These are phyloP conservation scores for Lachancea thermotolerans DNA, from an alignment of 805 yeast genomes.

Conservation along the genomic window DNA sequence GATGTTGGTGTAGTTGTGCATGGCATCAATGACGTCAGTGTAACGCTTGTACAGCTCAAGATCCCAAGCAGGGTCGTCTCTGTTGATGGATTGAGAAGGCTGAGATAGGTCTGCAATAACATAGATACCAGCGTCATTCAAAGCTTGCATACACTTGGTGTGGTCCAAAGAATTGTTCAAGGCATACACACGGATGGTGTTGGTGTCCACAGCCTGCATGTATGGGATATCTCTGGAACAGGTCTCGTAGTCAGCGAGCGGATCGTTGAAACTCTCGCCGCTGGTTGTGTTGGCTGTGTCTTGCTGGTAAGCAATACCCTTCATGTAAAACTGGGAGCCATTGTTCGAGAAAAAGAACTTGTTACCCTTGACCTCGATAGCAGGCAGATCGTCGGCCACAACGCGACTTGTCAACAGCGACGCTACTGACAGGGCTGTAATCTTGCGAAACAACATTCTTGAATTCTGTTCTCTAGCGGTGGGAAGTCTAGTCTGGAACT, in stretches of 20 bases:
- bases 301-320: conserved; percentile 76
- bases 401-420: conserved; percentile 24
- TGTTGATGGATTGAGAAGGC: conserved; percentile 57
- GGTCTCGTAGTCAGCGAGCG: conserved; percentile 52
- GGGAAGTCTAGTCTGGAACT: not conserved
- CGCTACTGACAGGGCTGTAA: conserved; percentile 32
- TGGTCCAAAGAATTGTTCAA: conserved; percentile 60
- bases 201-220: conserved; percentile 54
- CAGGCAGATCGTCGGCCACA: conserved; percentile 45
- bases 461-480: not conserved
- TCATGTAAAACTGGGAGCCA: conserved; percentile 71
- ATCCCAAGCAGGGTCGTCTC: conserved; percentile 58
- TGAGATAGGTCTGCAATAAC: conserved; percentile 73
- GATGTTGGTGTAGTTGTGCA: conserved; percentile 63
- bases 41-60: conserved; percentile 58
- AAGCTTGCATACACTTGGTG: conserved; percentile 56
- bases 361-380: conserved; percentile 68
- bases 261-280: conserved; percentile 52
- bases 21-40: conserved; percentile 59
- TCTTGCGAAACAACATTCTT: conserved; percentile 31
- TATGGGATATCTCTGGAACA: conserved; percentile 74
- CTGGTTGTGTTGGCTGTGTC: conserved; percentile 47
- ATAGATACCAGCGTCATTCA: conserved; percentile 71
- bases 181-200: conserved; percentile 72
- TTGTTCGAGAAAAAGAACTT: conserved; percentile 71